Conservation (phyloP, 2,329 filamentous ascomycete genomes). For the Tolypocladium tropicale region DNA sequence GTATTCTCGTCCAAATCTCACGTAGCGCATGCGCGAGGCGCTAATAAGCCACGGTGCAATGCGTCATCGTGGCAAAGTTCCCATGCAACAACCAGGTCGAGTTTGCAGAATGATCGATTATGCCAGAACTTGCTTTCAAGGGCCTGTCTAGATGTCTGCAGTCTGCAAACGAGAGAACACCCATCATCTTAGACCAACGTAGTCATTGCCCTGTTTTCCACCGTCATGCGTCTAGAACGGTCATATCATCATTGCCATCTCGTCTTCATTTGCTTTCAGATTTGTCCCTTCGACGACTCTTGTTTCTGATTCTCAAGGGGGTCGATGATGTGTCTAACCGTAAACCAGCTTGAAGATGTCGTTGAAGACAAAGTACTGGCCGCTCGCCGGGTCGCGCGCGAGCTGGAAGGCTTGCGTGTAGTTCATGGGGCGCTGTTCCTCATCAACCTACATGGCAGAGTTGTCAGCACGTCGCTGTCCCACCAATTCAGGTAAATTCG, state of each 20-base stretch:
- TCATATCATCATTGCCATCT: constrained; percentile 1
- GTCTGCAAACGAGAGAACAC: constrained; percentile 1
- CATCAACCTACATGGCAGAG: constrained; percentile 57
- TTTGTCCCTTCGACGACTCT: background rate
- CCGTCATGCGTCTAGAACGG: background rate
- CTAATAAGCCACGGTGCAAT: background rate
- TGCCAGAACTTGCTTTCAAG: constrained; percentile 3
- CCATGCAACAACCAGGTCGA: too few species aligned
- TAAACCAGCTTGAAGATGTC: constrained; percentile 91
- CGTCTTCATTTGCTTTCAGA: background rate
- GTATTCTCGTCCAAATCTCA: too few species aligned
- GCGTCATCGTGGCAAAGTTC: background rate
- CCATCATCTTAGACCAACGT: constrained; percentile 2
- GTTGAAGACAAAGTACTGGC: constrained; percentile 81
- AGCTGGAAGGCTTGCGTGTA: constrained; percentile 89
- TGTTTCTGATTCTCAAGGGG: background rate
- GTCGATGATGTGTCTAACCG: constrained; percentile 25
- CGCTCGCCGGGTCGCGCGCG: constrained; percentile 49
- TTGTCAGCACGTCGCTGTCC: constrained; percentile 1
- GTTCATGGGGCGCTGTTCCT: constrained; percentile 77
- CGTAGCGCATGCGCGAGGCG: background rate
- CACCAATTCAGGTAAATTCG: background rate
- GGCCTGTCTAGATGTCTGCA: constrained; percentile 2
- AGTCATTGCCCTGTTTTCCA: background rate
- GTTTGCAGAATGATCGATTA: constrained; percentile 1